Base-by-base conservation (phyloP, 2,329 filamentous ascomycete species). In the Phaeosphaeria sp. region DNA sequence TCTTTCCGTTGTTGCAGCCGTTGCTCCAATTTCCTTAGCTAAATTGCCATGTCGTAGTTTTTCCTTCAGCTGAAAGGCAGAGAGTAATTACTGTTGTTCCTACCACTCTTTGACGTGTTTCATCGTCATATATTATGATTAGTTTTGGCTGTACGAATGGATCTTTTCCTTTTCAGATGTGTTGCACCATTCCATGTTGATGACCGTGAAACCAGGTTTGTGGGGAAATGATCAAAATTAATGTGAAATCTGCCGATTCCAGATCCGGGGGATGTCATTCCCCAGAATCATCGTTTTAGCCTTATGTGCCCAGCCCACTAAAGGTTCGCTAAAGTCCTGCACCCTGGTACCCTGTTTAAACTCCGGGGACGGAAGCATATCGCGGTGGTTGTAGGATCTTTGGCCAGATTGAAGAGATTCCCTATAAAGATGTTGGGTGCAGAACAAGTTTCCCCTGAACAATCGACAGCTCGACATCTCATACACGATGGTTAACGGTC, bases 171-270 rank as follows among this genome's bases (percentile, higher is more conserved):
- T 27, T 51, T 27, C 21, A n/a, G 30, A 11, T 8, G 36, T 30
- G 17, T 40, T 40, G 20, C 24, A 21, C 30, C n/a, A 15, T 25
- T 18, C 9, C 48, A 40, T 17, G 30, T 40, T 40, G 48, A 50
- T 40, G 4, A 40, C 48, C 9, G 5, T n/a, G 17, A 40, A 24
- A 40, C 21, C 33, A 42, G 13, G 21, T 18, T 50, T 53, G 36
- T 42, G 33, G 44, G 21, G 44, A 36, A 42, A 22, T 33, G 18
- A 36, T 36, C 30, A 13, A 33, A 47, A 2, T 48, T 20, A 48
- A 39, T 40, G 40, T 48, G 22, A 18, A 48, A 53, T 48, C 22
- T 53, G 51, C 51, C 51, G 51, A 48, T 48, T 33, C 43, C 9
- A 42, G 51, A 27, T 53, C 51, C 51, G 51, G 47, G 11, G 11